Base-by-base conservation (phyloP, 192 early-diverging fungal species). In the Backusella circina region DNA sequence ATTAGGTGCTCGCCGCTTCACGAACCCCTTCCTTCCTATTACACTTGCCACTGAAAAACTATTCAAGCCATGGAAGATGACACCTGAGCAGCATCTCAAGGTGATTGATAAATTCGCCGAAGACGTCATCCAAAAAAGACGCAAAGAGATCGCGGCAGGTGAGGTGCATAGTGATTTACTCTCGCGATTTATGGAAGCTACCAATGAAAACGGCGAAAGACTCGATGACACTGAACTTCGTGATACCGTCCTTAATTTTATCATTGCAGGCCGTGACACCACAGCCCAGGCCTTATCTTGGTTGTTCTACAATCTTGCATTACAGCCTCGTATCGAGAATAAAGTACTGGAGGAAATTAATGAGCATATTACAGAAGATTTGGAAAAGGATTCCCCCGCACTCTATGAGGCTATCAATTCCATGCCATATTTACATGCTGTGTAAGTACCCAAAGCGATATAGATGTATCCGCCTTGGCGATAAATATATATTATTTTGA, bases 211-310 rank as follows among this genome's bases (percentile, higher is more conserved):
- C 31, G 78, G 78, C 3, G 65, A 76, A 0, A 65, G 21, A 2
- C 37, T 83, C 5, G 73, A 54, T 41, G 73, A 79, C 51, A 74
- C 36, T 13, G 77, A 83, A 68, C 75, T 83, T 28, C 71, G 82
- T 13, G 82, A 83, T 67, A 72, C 72, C 36, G 28, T 83, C 15
- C 47, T 83, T 26, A 83, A 83, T 26, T 79, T 83, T 13, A 75
- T 83, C 41, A 83, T 83, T 71, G 82, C 82, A 36, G 79, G 79
- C 26, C 66, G 82, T 32, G 86, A 88, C 67, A 88, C 87, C 1
- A 88, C 87, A 8, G 85, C 87, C 5, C 85, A 84, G 21, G 78
- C 87, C 5, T 69, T 88, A 13, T 86, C 85, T 1, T 88, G 87
- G 87, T 65, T 72, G 0, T 86, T 88, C 65, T 86, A 85, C 35